Evolutionary conservation across 768 basidiomycete species (phyloP), one percentile per base, ranked within the genome.

Genomic region (Naganishia friedmannii): DNA sequence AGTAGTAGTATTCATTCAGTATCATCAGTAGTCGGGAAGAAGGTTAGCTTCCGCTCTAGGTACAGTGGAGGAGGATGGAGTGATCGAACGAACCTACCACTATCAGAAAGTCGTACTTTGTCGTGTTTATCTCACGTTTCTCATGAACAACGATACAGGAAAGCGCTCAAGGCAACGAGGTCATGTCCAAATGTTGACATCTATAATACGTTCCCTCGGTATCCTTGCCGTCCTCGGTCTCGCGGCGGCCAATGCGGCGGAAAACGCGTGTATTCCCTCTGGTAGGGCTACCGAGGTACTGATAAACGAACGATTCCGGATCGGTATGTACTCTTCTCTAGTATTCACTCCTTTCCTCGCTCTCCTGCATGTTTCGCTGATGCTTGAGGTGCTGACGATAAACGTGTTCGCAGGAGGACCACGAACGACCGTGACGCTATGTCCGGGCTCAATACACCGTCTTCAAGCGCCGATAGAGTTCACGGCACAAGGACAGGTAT

Each of bases 381-480:
- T n/a, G n/a, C 34, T 5, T 37, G 12, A 4, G 6, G 34, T 37
- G 12, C 34, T 12, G 12, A 37, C 34, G 34, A 5, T 37, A 12
- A 37, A 4, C 6, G 34, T 37, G 34, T 37, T 37, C 34, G 4
- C 39, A 79, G 80, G 80, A 13, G 81, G 81, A 1, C 58, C 70
- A 32, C 73, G 74, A 9, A 76, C 77, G 7, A 71, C 73, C 12
- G 80, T 82, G n/a, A 65, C 73, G 2, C 73, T 82, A 10, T 82
- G 81, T 71, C 73, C 73, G 0, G 76, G 77, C n/a, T 79, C 81
- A 2, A 73, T 79, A 0, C 80, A 81, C 67, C 71, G 76, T 23
- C 69, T 82, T 10, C 77, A 77, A 23, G 58, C 60, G 19, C 74
- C 79, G 0, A 79, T 82, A 58, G 54, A 74, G 19, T 76, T 82